Evolutionary conservation across 148 eudicot genomes (phyloP).

Genomic region (Chenopodium quinoa): DNA sequence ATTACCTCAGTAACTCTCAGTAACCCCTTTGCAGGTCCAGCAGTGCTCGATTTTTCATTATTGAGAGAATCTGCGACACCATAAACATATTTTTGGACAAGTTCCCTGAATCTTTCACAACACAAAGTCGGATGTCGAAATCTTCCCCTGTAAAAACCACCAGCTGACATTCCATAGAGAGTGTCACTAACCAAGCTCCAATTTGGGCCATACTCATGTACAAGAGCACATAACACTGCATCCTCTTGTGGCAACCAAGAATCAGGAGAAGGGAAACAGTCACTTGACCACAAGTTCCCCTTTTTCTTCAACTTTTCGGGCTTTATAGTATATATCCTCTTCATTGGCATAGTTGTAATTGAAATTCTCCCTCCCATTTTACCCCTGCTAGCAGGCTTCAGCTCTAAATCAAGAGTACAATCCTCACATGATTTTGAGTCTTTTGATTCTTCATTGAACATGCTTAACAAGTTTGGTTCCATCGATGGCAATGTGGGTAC

Average conservation of each 20-base stretch:
- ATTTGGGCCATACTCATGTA: conserved; percentile 88
- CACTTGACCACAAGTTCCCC: conserved; percentile 75
- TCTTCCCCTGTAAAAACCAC: conserved; percentile 84
- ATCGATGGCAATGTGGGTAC: conserved; percentile 32
- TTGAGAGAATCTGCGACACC: conserved; percentile 50
- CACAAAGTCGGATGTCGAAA: conserved; percentile 84
- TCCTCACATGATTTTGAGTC: conserved; percentile 44
- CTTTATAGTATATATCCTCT: conserved; percentile 65
- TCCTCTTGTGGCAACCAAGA: conserved; percentile 87
- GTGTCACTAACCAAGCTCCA: conserved; percentile 92
- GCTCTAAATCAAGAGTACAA: conserved; percentile 48
- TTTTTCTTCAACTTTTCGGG: conserved; percentile 77
- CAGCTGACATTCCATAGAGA: conserved; percentile 78
- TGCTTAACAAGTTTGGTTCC: conserved; percentile 35
- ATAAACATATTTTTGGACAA: conserved; percentile 68
- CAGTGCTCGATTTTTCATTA: conserved; percentile 58
- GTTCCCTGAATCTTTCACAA: conserved; percentile 95
- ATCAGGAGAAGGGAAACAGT: conserved; percentile 73
- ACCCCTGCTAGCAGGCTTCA: conserved; percentile 57
- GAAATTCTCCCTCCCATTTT: conserved; percentile 69
- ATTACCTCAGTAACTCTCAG: conserved; percentile 91
- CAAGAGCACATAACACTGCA: conserved; percentile 80
- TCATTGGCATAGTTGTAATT: conserved; percentile 60
- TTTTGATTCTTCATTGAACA: conserved; percentile 53
- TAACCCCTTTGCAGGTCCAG: conserved; percentile 63